Base-by-base conservation (phyloP, 768 basidiomycete species). In the Boletus reticulatus region DNA sequence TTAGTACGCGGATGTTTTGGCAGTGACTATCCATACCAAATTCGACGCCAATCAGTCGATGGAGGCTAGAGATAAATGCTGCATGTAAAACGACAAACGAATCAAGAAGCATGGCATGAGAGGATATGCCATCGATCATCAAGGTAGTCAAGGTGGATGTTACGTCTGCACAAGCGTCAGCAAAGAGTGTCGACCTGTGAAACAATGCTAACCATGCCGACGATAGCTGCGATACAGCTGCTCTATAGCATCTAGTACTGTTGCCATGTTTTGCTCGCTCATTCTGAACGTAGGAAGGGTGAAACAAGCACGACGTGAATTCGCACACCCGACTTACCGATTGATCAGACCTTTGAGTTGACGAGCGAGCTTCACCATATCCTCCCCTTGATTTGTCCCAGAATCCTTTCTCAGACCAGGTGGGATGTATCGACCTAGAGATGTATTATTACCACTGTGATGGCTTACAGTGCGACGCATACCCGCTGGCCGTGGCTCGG, bases 41-140 rank as follows among this genome's bases (percentile, higher is more conserved):
- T 62, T 96, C 94, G 44, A 92, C 75, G 6, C 94, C 94, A 14
- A 92, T 74, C 29, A 92, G 76, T 68, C 87, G 88, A 71, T 95
- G 84, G 43, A 98, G 72, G 52, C 85, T 83, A 3, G 90, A 84
- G 31, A 96, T 82, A 48, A 98, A 84, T 0, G 92, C 88, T 0
- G 92, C 93, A 65, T 96, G 85, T 2, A 97, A 78, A 12, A 91
- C 85, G 42, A 97, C 92, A 63, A 91, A 95, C 7, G 92, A 92
- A 68, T 96, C 94, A 41, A 97, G 78, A 4, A 92, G 78, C 27
- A 87, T 85, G 0, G 89, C 84, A 68, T 90, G 90, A 17, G 86
- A 81, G 4, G 92, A 84, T 51, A 95, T 90, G 42, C 88, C 85
- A 52, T 86, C 80, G 46, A 94, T 81, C 49, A 96, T 83, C 47